phyloP scores from a whole-genome alignment of 805 yeast genomes.

The Candida hispaniensis region DNA sequence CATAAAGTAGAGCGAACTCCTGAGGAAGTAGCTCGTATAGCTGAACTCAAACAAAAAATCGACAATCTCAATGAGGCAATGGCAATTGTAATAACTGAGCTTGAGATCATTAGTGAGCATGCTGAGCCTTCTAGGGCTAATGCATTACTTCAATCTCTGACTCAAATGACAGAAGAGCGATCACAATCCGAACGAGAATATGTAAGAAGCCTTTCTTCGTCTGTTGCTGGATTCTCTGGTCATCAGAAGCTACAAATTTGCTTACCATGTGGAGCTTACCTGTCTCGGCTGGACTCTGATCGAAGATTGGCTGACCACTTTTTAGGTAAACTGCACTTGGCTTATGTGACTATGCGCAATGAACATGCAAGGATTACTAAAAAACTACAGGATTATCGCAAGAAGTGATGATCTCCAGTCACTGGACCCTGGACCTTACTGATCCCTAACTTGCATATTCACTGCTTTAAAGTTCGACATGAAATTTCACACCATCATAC shows the following conservation, averaged over 20 bases:
- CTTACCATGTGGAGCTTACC: constrained; percentile 78
- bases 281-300: constrained; percentile 78
- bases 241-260: constrained; percentile 89
- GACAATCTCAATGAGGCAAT: constrained; percentile 46
- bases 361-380: constrained; percentile 19
- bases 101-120: constrained; percentile 40
- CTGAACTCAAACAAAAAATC: constrained; percentile 21
- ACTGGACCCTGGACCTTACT: no score
- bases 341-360: constrained; percentile 62
- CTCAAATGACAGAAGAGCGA: constrained; percentile 37
- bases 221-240: constrained; percentile 65
- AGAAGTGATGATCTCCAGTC: no score
- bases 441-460: no score
- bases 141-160: constrained; percentile 33
- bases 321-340: constrained; percentile 75
- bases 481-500: no score
- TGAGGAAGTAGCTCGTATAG: constrained; percentile 50
- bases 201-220: constrained; percentile 45
- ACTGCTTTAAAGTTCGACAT: no score
- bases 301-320: constrained; percentile 83
- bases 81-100: constrained; percentile 57
- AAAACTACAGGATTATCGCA: constrained; percentile 16
- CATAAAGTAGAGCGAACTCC: constrained; percentile 59
- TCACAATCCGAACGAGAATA: constrained; percentile 45
- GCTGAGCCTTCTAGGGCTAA: constrained; percentile 44